A percentile compares a stretch with the other conserved stretches of the same genome.
Conservation (phyloP, 2,329 filamentous ascomycete species). For the Chaetomium sp. region DNA sequence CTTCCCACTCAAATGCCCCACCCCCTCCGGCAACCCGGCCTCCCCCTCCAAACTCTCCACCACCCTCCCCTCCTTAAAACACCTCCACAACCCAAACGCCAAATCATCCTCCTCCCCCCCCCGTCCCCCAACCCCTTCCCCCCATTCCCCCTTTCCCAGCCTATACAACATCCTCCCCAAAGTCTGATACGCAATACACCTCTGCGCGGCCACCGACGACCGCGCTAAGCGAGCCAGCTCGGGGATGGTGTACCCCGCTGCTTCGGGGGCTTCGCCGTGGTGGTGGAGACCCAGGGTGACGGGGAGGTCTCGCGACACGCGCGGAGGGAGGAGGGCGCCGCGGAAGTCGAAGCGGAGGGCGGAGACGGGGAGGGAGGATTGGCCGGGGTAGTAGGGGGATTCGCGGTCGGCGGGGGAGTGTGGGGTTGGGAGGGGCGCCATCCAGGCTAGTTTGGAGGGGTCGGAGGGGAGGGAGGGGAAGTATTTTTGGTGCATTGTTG, state of each 20-base stretch:
- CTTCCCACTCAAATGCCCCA: conserved; percentile 70
- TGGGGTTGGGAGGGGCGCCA: conserved; percentile 63
- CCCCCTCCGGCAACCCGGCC: conserved; percentile 55
- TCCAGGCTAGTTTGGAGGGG: conserved; percentile 83
- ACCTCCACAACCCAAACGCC: conserved; percentile 75
- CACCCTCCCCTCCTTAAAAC: conserved; percentile 68
- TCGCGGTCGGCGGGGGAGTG: conserved; percentile 59
- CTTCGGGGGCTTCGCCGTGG: conserved; percentile 85
- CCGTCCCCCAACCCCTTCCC: conserved; percentile 55
- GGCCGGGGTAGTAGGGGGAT: conserved; percentile 75
- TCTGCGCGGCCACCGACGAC: conserved; percentile 76
- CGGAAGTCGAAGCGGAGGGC: conserved; percentile 84
- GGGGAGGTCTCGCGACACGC: conserved; percentile 66
- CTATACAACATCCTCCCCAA: conserved; percentile 79
- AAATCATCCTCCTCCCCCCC: conserved; percentile 46
- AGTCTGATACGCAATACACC: conserved; percentile 88
- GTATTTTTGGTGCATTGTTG: conserved; percentile 83
- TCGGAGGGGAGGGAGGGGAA: conserved; percentile 84
- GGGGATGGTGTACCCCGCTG: conserved; percentile 86
- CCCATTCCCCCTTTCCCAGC: conserved; percentile 66
- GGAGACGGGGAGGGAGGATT: conserved; percentile 63
- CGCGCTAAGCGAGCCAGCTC: conserved; percentile 77
- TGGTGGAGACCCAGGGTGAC: conserved; percentile 80
- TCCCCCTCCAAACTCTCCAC: conserved; percentile 72
- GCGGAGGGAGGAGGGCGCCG: conserved; percentile 72